These are phyloP conservation scores for Yamadazyma nakazawae DNA, from an alignment of 805 yeast species.

Conservation along the genomic window DNA sequence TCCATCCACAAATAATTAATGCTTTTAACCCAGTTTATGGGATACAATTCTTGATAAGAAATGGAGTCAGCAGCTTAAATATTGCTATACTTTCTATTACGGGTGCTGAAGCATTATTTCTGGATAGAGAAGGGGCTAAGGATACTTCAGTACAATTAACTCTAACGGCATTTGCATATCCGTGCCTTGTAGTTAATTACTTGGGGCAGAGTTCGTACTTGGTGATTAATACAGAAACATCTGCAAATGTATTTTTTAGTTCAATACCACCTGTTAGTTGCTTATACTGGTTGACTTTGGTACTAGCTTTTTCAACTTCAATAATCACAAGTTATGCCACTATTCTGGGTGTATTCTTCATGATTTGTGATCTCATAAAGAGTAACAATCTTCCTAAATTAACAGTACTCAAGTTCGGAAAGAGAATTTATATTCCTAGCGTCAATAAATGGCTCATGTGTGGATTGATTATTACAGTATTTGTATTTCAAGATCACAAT, in stretches of 20 bases:
- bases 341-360: conserved; percentile 53
- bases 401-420: conserved; percentile 44
- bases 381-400: conserved; percentile 54
- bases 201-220: conserved; percentile 58
- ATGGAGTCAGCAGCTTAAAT: conserved; percentile 44
- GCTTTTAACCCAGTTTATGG: conserved; percentile 54
- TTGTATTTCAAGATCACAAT: conserved; percentile 48
- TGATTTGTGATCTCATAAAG: conserved; percentile 49
- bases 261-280: conserved; percentile 49
- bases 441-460: conserved; percentile 51
- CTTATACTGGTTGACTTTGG: conserved; percentile 51
- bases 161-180: conserved; percentile 45
- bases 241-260: conserved; percentile 43
- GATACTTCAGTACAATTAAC: conserved; percentile 48
- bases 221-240: conserved; percentile 34
- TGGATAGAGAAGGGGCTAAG: conserved; percentile 59
- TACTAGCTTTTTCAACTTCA: conserved; percentile 51
- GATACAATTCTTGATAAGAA: conserved; percentile 36
- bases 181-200: conserved; percentile 49
- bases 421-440: conserved; percentile 51
- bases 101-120: conserved; percentile 64
- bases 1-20: conserved; percentile 42
- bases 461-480: conserved; percentile 48
- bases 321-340: conserved; percentile 61
- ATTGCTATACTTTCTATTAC: conserved; percentile 55